These are phyloP conservation scores for Diaporthe ilicicola DNA, from an alignment of 2,329 filamentous ascomycete species.

Conservation along the genomic window DNA sequence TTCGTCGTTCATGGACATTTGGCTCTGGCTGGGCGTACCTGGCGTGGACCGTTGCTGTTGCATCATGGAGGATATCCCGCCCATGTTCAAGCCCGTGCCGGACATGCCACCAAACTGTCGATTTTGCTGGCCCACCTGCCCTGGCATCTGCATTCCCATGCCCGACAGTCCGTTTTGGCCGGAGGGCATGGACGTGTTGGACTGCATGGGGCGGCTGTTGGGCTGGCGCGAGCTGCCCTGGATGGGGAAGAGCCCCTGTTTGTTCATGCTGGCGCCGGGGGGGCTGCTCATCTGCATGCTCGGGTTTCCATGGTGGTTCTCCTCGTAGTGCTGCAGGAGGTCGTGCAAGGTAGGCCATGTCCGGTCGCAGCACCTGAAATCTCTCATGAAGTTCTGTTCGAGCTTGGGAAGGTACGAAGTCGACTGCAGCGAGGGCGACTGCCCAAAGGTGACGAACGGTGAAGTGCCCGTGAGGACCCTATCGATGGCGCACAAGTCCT, in stretches of 20 bases:
- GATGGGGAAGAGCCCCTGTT: conserved; percentile 27
- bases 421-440: conserved; percentile 95
- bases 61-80: conserved; percentile 52
- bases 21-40: conserved; percentile 36
- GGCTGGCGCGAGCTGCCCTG: conserved; percentile 29
- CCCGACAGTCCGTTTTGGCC: conserved; percentile 29
- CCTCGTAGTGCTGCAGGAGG: conserved; percentile 95
- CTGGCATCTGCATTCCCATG: conserved; percentile 32
- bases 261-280: conserved; percentile 37
- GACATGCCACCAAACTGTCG: conserved; percentile 34
- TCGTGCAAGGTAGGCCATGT: conserved; percentile 93
- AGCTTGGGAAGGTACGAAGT: conserved; percentile 96
- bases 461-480: conserved; percentile 98
- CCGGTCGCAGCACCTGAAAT: conserved; percentile 94
- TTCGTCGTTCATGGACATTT: conserved; percentile 60
- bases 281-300: conserved; percentile 49
- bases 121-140: conserved; percentile 45
- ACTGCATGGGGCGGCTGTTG: conserved; percentile 26
- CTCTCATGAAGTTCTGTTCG: conserved; percentile 96
- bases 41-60: conserved; percentile 52
- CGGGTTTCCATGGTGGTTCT: conserved; percentile 81
- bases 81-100: conserved; percentile 43
- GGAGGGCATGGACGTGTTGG: conserved; percentile 30
- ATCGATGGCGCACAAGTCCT: conserved; percentile 38
- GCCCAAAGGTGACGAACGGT: conserved; percentile 76